Conservation (phyloP, 305 asterid genomes). For the Euphrasia arctica region DNA sequence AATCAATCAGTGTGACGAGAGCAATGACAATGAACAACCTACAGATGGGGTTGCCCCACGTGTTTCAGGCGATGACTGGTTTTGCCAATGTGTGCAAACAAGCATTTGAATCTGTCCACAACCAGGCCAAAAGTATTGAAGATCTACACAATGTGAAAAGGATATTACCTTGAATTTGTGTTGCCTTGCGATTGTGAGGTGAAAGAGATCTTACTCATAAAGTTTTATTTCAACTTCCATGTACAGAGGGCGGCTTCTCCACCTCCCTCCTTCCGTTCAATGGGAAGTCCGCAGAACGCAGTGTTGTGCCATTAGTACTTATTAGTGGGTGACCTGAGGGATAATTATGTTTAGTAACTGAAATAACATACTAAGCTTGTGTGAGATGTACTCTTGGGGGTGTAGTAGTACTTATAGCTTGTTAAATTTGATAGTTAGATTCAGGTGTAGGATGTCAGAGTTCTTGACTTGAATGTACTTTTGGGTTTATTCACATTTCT, state of each 20-base stretch:
- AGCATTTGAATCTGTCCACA: constrained; percentile 79
- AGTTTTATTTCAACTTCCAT: constrained; percentile 16
- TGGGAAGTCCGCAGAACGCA: constrained; percentile 2
- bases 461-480: constrained; percentile 16
- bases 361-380: constrained; percentile 7
- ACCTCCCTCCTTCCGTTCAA: not conserved
- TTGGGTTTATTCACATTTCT: constrained; percentile 21
- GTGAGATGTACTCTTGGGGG: constrained; percentile 25
- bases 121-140: constrained; percentile 57
- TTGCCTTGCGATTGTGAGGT: not conserved
- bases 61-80: constrained; percentile 93
- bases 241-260: constrained; percentile 12
- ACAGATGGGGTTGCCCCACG: constrained; percentile 91
- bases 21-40: constrained; percentile 83
- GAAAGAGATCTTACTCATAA: not conserved
- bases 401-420: constrained; percentile 26
- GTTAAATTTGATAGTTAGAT: constrained; percentile 19
- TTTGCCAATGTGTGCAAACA: constrained; percentile 79
- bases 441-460: constrained; percentile 28
- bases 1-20: constrained; percentile 68
- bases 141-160: constrained; percentile 60
- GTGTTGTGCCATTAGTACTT: constrained; percentile 18
- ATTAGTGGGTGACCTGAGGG: constrained; percentile 11
- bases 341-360: not conserved
- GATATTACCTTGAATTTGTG: constrained; percentile 50